Conservation (phyloP, 805 yeast species). For the Yarrowia hollandica region DNA sequence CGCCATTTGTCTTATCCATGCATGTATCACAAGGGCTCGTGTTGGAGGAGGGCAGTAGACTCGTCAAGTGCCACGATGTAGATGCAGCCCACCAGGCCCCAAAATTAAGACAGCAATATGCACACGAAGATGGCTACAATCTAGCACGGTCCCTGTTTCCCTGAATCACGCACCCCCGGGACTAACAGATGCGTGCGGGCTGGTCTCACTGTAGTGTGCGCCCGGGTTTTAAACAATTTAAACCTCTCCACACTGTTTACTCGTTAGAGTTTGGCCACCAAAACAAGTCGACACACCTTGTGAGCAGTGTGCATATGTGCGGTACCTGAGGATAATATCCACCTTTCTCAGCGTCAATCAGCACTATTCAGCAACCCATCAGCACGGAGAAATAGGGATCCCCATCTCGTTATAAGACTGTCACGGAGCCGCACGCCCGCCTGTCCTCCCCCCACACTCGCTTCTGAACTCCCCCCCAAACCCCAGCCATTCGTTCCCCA, state of each 20-base stretch:
- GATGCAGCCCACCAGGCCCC: too few species aligned
- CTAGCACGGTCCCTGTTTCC: too few species aligned
- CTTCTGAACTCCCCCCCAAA: not conserved
- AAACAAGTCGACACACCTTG: conserved; percentile 28
- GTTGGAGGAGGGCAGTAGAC: too few species aligned
- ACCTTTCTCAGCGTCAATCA: not conserved
- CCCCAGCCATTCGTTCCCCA: not conserved
- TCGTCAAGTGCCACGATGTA: too few species aligned
- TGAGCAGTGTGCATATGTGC: conserved; percentile 19
- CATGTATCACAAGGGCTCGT: conserved; percentile 16
- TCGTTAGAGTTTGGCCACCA: conserved; percentile 20
- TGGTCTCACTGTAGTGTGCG: too few species aligned
- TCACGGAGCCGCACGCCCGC: too few species aligned
- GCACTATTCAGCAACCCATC: not conserved
- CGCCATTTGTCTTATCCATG: conserved; percentile 25
- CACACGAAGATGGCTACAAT: too few species aligned
- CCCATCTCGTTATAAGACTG: too few species aligned
- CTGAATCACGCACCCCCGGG: too few species aligned
- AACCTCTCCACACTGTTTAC: conserved; percentile 4
- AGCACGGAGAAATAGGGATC: too few species aligned
- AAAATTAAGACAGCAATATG: too few species aligned
- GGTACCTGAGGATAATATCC: conserved; percentile 14
- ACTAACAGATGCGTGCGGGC: too few species aligned
- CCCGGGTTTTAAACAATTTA: not conserved
- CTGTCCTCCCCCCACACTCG: not conserved